Percentiles rank a stretch among this genome's conserved stretches.
These are phyloP conservation scores for Kurtzmaniella cleridarum DNA, from an alignment of 805 yeast genomes.

Conservation along the genomic window DNA sequence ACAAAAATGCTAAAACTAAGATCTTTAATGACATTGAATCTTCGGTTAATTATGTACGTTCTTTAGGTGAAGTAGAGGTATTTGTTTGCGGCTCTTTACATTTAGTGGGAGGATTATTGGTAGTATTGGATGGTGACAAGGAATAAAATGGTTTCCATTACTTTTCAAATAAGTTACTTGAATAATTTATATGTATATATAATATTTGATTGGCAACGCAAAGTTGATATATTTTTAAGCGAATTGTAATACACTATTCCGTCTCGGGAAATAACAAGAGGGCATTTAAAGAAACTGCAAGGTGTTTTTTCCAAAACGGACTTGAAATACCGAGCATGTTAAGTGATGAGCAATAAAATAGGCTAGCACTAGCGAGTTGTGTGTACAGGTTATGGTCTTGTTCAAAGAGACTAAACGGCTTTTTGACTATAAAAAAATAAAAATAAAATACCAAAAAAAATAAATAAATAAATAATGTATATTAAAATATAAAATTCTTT, in stretches of 20 bases:
- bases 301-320: constrained; percentile 6
- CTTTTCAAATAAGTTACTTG: no score
- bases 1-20: constrained; percentile 29
- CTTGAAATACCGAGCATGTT: constrained; percentile 5
- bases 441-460: no score
- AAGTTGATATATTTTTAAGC: no score
- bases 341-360: not conserved
- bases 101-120: constrained; percentile 88
- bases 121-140: constrained; percentile 60
- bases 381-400: no score
- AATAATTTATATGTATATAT: no score
- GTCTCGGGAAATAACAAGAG: constrained; percentile 4
- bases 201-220: no score
- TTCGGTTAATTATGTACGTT: constrained; percentile 51
- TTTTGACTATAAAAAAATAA: no score
- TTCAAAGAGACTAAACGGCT: no score
- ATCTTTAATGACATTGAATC: constrained; percentile 75
- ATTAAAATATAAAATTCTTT: no score
- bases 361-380: not conserved
- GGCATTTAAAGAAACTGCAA: constrained; percentile 1
- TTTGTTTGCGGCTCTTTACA: constrained; percentile 94
- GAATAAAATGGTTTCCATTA: no score
- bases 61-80: constrained; percentile 54
- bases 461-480: no score
- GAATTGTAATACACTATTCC: constrained; percentile 1